A percentile compares a stretch with the other conserved stretches of the same genome.
Evolutionary conservation across 2,329 filamentous ascomycete genomes (phyloP).

Genomic region (Diaporthe humulicola): DNA sequence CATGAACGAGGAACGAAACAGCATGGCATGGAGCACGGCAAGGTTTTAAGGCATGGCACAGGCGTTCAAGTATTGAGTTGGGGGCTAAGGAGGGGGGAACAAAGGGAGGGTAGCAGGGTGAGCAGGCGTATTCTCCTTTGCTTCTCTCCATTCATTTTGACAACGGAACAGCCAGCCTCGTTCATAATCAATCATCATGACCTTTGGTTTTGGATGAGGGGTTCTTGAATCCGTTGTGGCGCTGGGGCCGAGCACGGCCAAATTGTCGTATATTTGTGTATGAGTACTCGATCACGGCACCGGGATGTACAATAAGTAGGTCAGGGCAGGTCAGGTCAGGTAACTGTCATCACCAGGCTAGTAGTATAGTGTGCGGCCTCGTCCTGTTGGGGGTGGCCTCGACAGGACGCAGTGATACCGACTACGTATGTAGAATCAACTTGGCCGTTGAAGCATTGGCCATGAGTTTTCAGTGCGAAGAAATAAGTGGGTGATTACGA

Average conservation of each 20-base stretch:
- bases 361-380: neutral
- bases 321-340: conserved; percentile 9
- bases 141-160: conserved; percentile 3
- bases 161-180: conserved; percentile 7
- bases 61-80: conserved; percentile 31
- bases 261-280: conserved; percentile 42
- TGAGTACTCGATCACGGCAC: conserved; percentile 48
- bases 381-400: neutral
- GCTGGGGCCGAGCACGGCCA: neutral
- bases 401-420: neutral
- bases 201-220: neutral
- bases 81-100: neutral
- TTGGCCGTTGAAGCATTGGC: too few species aligned
- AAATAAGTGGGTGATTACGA: neutral
- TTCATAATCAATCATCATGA: conserved; percentile 1
- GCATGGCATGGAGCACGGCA: conserved; percentile 37
- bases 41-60: conserved; percentile 31
- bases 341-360: conserved; percentile 28
- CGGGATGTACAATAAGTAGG: conserved; percentile 44
- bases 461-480: neutral
- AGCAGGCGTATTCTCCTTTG: neutral
- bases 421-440: neutral
- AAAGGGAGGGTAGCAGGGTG: neutral
- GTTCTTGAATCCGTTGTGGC: conserved; percentile 8
- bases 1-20: conserved; percentile 9